These are phyloP conservation scores for Exophiala sideris DNA, from an alignment of 2,329 filamentous ascomycete species.

Conservation along the genomic window DNA sequence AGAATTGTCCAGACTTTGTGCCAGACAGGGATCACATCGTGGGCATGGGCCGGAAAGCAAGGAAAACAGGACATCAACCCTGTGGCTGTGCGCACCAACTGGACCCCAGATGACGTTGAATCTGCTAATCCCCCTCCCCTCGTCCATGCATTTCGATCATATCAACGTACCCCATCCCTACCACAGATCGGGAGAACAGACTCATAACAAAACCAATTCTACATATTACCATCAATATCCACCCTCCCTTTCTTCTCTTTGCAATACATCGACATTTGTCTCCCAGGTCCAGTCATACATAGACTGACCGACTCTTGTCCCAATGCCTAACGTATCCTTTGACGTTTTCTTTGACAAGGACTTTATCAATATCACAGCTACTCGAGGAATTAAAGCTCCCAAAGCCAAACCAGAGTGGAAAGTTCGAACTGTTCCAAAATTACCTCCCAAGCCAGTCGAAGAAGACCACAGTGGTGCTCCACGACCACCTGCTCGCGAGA, in stretches of 20 bases:
- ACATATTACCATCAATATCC: background rate
- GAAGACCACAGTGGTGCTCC: constrained; percentile 18
- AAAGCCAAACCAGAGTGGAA: constrained; percentile 32
- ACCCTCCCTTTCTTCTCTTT: background rate
- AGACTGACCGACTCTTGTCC: constrained; percentile 16
- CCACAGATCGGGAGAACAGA: constrained; percentile 2
- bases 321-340: constrained; percentile 33
- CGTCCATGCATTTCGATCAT: background rate
- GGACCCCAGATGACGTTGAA: constrained; percentile 21
- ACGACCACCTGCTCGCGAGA: constrained; percentile 21
- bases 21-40: constrained; percentile 1
- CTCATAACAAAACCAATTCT: background rate
- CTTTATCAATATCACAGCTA: constrained; percentile 31
- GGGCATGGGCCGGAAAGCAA: constrained; percentile 5
- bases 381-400: constrained; percentile 28
- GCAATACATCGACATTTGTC: background rate
- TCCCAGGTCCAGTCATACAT: constrained; percentile 2
- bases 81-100: constrained; percentile 18
- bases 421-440: constrained; percentile 29
- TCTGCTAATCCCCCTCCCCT: background rate
- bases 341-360: constrained; percentile 31
- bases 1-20: constrained; percentile 6
- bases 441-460: constrained; percentile 26
- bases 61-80: constrained; percentile 19
- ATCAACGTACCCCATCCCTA: constrained; percentile 1